phyloP scores from a whole-genome alignment of 2,329 filamentous ascomycete genomes.

The Myriosclerotinia curreyana region DNA sequence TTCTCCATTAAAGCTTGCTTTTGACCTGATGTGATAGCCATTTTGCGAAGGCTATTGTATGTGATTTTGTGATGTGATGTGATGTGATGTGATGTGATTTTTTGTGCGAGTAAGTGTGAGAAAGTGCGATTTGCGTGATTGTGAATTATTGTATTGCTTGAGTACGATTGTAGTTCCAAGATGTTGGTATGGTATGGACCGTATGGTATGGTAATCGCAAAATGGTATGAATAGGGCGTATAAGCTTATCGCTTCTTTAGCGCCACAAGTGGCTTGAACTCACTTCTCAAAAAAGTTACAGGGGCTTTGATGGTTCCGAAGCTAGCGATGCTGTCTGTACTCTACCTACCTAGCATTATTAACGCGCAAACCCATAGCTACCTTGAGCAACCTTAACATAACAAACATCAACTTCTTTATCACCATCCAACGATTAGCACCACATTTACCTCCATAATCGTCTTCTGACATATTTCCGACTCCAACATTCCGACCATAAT shows the following conservation, averaged over 20 bases:
- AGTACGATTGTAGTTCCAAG: not conserved
- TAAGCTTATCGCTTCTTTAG: conserved; percentile 1
- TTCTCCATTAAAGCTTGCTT: conserved; percentile 90
- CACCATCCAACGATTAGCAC: conserved; percentile 8
- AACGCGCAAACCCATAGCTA: conserved; percentile 26
- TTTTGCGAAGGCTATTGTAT: conserved; percentile 45
- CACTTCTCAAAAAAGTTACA: not conserved
- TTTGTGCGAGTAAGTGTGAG: conserved; percentile 38
- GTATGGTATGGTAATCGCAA: too few species aligned
- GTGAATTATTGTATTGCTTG: not conserved
- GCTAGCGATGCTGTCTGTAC: conserved; percentile 14
- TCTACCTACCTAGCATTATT: not conserved
- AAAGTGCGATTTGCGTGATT: conserved; percentile 15
- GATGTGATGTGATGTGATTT: conserved; percentile 42
- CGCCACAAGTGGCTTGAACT: conserved; percentile 13
- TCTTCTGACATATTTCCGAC: not conserved
- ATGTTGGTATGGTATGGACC: not conserved
- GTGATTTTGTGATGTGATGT: too few species aligned
- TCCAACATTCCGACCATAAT: not conserved
- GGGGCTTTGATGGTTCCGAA: conserved; percentile 2
- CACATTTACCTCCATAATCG: not conserved
- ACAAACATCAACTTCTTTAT: conserved; percentile 14
- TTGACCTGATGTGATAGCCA: conserved; percentile 64
- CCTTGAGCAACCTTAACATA: conserved; percentile 18
- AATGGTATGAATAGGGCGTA: too few species aligned